Evolutionary conservation across 1,284 basidiomycete genomes (phyloP), one percentile per base, ranked within the genome.

Genomic region (Tilletia horrida): DNA sequence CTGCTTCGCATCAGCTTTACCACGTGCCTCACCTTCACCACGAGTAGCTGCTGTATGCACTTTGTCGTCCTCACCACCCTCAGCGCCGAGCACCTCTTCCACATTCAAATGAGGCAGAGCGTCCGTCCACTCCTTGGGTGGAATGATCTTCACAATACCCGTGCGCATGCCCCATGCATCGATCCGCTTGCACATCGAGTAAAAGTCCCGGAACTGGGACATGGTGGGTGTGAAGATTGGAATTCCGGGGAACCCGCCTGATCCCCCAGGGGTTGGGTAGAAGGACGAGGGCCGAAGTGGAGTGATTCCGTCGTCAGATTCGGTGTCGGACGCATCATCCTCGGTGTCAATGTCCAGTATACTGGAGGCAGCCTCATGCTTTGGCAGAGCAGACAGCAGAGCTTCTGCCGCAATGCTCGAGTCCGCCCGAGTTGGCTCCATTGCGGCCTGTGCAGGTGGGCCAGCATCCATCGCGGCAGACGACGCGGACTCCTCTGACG

Each of bases 161-260:
- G 67, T 71, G 27, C 72, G 69, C 80, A 81, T 81, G 43, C 80
- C 80, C 77, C 78, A 81, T 8, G 61, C 65, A 68, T 81, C 78
- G 66, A 81, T 76, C 43, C 73, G 74, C 42, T 76, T 69, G 66
- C 77, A 80, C 67, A 73, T 76, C 14, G 73, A 71, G 62, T 81
- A 78, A 55, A 81, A 81, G 72, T 81, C 78, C 16, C 66, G 59
- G 59, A 81, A 81, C 61, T 80, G 73, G 57, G 72, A 73, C 75
- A 80, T 77, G 21, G 79, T 80, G 11, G 80, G 80, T 63, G 75
- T 65, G 50, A 81, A 81, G n/a, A 81, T 79, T 48, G 80, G 80
- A 18, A 81, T 67, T 23, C 77, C 80, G 9, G 55, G 61, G 16
- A 43, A 43, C 7, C 61, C 42, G 18, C 42, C 61, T 18, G 43